Evolutionary conservation across 345 rosid species (phyloP).

Genomic region (Orychophragmus violaceus): DNA sequence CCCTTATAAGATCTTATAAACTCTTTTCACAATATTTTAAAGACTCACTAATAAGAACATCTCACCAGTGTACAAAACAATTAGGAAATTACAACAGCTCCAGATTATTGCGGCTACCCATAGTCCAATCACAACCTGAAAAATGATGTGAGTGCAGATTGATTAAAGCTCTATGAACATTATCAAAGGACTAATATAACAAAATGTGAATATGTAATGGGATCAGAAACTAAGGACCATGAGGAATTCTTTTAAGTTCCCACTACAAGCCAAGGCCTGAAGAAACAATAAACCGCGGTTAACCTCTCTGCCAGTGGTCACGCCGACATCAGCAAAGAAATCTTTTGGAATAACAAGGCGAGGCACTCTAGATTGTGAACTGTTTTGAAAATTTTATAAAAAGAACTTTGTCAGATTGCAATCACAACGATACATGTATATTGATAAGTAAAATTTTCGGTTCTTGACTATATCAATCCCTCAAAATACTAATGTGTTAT

Average conservation of each 20-base stretch:
- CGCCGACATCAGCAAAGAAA: conserved; percentile 63
- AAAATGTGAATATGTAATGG: too few species aligned
- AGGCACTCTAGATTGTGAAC: conserved; percentile 62
- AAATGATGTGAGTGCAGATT: not conserved
- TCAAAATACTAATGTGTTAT: too few species aligned
- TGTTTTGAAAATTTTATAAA: conserved; percentile 18
- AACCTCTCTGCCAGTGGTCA: conserved; percentile 52
- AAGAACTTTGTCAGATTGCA: conserved; percentile 1
- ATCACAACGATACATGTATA: too few species aligned
- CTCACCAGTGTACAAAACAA: too few species aligned
- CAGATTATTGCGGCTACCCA: too few species aligned
- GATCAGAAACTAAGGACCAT: too few species aligned
- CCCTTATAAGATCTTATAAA: not conserved
- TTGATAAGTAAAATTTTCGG: too few species aligned
- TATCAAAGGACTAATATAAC: too few species aligned
- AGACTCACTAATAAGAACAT: not conserved
- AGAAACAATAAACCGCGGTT: conserved; percentile 56
- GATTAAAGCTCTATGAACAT: not conserved
- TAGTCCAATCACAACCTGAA: conserved; percentile 57
- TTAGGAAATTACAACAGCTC: too few species aligned
- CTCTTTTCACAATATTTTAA: not conserved
- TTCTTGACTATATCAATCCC: too few species aligned
- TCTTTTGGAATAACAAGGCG: conserved; percentile 71
- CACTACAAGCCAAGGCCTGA: conserved; percentile 66
- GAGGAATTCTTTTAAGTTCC: conserved; percentile 71